Evolutionary conservation across 371 early-diverging fungal genomes (phyloP).

Genomic region (Synchytrium microbalum): DNA sequence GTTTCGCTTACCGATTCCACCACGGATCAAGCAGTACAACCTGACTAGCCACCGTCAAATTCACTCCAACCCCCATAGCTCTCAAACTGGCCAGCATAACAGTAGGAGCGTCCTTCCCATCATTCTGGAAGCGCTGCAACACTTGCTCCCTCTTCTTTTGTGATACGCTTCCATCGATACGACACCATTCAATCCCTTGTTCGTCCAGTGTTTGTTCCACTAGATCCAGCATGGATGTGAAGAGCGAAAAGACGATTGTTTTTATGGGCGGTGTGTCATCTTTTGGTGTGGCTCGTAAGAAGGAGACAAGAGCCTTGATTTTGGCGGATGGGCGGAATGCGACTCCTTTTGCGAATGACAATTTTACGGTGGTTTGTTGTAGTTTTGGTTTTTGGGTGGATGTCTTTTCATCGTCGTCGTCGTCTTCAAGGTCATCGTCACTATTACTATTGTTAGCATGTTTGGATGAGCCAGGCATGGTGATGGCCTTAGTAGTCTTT

Average conservation of each 20-base stretch:
- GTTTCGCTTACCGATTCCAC: constrained; percentile 81
- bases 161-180: constrained; percentile 58
- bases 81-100: constrained; percentile 70
- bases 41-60: constrained; percentile 63
- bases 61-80: constrained; percentile 75
- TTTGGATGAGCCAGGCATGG: not conserved
- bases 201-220: constrained; percentile 47
- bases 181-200: constrained; percentile 42
- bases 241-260: constrained; percentile 74
- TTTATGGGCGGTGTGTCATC: constrained; percentile 16
- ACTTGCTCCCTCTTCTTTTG: constrained; percentile 42
- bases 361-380: not conserved
- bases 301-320: constrained; percentile 16
- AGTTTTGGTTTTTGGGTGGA: not conserved
- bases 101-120: constrained; percentile 21
- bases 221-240: constrained; percentile 62
- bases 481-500: constrained; percentile 9
- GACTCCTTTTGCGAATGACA: not conserved
- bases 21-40: constrained; percentile 73
- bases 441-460: not conserved
- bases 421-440: not conserved
- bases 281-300: constrained; percentile 6
- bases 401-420: not conserved
- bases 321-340: constrained; percentile 12
- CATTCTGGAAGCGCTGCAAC: constrained; percentile 44